These are phyloP conservation scores for Chloris gayana DNA, from an alignment of 176 grass and related monocot species.

Conservation along the genomic window DNA sequence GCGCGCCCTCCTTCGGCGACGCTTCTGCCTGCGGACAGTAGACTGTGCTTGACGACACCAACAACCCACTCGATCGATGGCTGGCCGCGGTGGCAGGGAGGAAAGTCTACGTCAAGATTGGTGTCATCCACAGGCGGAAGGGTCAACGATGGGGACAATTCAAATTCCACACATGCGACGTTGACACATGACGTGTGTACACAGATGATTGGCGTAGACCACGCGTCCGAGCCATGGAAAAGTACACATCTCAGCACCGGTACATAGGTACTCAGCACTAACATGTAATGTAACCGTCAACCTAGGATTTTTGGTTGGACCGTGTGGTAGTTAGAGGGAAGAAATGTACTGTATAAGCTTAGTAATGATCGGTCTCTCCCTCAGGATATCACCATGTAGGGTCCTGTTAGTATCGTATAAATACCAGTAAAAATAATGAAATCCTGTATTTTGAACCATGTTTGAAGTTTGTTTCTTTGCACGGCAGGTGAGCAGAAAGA, in stretches of 20 bases:
- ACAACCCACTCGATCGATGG: neutral
- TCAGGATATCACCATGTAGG: neutral
- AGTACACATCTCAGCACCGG: neutral
- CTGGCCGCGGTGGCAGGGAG: neutral
- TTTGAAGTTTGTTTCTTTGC: too few relatives aligned
- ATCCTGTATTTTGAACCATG: neutral
- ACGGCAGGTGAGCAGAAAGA: too few relatives aligned
- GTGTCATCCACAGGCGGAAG: neutral
- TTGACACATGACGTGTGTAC: neutral
- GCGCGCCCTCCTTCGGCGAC: slow-evolving; percentile 1
- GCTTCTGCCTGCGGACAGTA: neutral
- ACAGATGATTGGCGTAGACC: neutral
- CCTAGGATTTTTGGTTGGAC: neutral
- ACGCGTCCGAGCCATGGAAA: neutral
- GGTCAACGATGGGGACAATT: neutral
- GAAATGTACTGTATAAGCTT: neutral
- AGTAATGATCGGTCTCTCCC: neutral
- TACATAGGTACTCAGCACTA: neutral
- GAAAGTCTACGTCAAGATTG: too few relatives aligned
- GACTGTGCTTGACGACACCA: neutral
- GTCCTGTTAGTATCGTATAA: neutral
- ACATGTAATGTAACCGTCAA: neutral
- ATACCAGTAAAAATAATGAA: neutral
- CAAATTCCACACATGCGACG: slow-evolving; percentile 2
- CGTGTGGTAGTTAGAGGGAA: neutral